phyloP scores from a whole-genome alignment of 352 stramenopile species.

The Pythium insidiosum region DNA sequence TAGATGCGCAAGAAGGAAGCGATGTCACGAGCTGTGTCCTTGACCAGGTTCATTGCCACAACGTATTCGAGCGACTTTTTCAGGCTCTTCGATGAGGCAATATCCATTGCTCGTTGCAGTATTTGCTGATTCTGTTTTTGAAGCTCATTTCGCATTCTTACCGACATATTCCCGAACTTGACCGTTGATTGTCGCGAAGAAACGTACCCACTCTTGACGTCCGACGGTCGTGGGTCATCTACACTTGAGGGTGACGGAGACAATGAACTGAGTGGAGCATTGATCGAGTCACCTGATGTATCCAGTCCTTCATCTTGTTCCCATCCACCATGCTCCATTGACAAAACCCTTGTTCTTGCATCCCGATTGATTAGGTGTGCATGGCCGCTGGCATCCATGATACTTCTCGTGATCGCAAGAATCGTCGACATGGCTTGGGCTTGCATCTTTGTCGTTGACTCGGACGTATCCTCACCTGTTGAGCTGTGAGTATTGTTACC shows the following conservation, averaged over 20 bases:
- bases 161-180: constrained; percentile 43
- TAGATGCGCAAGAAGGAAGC: constrained; percentile 94
- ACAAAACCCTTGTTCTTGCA: constrained; percentile 61
- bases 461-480: constrained; percentile 25
- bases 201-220: too few species aligned
- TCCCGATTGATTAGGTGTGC: constrained; percentile 81
- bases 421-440: constrained; percentile 65
- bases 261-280: too few species aligned
- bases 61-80: constrained; percentile 86
- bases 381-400: constrained; percentile 84
- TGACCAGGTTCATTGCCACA: constrained; percentile 81
- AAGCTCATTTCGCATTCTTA: constrained; percentile 77
- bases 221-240: too few species aligned
- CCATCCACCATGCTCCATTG: constrained; percentile 81
- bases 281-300: too few species aligned
- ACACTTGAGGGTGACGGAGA: too few species aligned
- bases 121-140: constrained; percentile 79
- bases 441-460: constrained; percentile 35
- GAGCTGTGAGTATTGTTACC: constrained; percentile 18
- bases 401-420: constrained; percentile 66
- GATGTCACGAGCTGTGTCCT: constrained; percentile 84
- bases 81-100: constrained; percentile 70
- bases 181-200: not conserved
- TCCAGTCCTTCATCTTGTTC: constrained; percentile 82
- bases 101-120: constrained; percentile 74